These are phyloP conservation scores for Cotoneaster glaucophyllus DNA, from an alignment of 306 rosid species.

Conservation along the genomic window DNA sequence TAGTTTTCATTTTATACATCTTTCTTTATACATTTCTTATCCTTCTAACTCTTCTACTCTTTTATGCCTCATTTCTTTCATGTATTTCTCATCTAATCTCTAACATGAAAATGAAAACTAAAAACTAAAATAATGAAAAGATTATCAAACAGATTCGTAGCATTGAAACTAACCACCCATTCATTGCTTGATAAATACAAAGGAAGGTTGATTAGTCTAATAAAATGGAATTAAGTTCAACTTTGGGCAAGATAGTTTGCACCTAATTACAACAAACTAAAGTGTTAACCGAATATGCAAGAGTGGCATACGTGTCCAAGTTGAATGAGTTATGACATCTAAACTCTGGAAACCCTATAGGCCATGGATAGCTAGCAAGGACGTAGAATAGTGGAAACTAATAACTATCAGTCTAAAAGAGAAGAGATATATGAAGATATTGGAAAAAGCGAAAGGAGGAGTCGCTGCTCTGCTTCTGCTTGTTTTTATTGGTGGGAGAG, in stretches of 20 bases:
- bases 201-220: not conserved
- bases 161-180: not conserved
- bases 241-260: not conserved
- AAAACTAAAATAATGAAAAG: too few relatives aligned
- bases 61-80: too few relatives aligned
- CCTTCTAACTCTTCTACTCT: not conserved
- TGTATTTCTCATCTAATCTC: not conserved
- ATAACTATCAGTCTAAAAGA: not conserved
- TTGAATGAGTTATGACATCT: not conserved
- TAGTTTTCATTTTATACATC: not conserved
- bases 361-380: not conserved
- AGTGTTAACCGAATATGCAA: conserved; percentile 9
- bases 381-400: not conserved
- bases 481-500: conserved; percentile 16
- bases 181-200: not conserved
- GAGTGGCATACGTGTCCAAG: not conserved
- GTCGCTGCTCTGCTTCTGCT: not conserved
- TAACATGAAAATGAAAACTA: not conserved
- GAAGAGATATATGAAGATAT: conserved; percentile 1
- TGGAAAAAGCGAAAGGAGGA: conserved; percentile 16
- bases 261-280: conserved; percentile 7
- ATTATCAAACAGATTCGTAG: not conserved
- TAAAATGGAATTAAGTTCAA: not conserved
- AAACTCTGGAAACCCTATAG: conserved; percentile 14
- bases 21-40: too few relatives aligned